Conservation (phyloP, 2,329 filamentous ascomycete species). For the Metarhizium anisopliae region DNA sequence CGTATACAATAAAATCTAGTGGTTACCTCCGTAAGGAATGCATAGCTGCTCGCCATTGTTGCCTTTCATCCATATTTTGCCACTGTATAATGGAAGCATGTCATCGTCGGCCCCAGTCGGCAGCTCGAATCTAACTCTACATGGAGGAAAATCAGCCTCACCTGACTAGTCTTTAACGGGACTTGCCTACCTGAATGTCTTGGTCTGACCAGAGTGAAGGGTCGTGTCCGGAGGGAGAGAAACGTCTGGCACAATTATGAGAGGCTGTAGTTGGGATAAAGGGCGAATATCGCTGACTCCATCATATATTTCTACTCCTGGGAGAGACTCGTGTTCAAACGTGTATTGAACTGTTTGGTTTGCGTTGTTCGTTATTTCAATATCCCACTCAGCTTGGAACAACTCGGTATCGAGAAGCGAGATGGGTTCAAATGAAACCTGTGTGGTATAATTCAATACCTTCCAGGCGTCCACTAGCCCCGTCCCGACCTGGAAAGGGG, state of each 20-base stretch:
- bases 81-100: constrained; percentile 33
- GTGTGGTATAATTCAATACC: constrained; percentile 27
- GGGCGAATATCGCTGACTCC: constrained; percentile 18
- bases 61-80: constrained; percentile 32
- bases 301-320: constrained; percentile 26
- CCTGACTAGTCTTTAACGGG: not conserved
- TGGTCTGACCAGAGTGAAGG: constrained; percentile 20
- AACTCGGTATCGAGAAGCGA: constrained; percentile 39
- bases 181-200: constrained; percentile 16
- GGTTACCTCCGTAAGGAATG: constrained; percentile 31
- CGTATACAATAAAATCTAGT: not conserved
- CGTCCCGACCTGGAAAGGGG: constrained; percentile 33
- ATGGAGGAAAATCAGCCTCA: not conserved
- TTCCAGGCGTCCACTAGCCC: constrained; percentile 37
- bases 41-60: constrained; percentile 30
- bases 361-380: constrained; percentile 35
- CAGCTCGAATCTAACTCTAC: constrained; percentile 20
- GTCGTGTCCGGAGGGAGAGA: constrained; percentile 17
- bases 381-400: constrained; percentile 25
- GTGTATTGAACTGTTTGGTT: constrained; percentile 29
- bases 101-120: constrained; percentile 21
- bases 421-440: constrained; percentile 32
- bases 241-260: constrained; percentile 19
- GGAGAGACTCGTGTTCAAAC: constrained; percentile 30
- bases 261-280: constrained; percentile 18